Evolutionary conservation across 495 filamentous ascomycete species (phyloP), one percentile per base, ranked within the genome.

Genomic region (Penicillium bovifimosum): DNA sequence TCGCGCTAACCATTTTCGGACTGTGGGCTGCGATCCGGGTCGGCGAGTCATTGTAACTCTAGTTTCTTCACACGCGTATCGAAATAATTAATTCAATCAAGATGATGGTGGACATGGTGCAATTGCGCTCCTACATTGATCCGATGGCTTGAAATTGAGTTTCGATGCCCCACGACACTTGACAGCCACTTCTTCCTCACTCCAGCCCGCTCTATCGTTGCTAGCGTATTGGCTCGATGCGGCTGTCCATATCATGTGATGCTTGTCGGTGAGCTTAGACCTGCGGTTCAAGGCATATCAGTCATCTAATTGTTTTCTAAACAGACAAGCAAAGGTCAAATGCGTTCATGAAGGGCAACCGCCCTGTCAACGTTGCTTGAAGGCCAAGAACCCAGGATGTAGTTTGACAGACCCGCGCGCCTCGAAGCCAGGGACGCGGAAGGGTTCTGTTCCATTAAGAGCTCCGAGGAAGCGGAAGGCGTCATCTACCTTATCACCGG

Each of bases 181-280:
- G 28, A 27, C 29, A 10, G 48, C 29, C 29, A 32, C 16, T 41
- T 39, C 33, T 31, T 28, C n/a, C 32, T 31, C 18, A 45, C 24
- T 13, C 18, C 41, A 18, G 41, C 16, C 20, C 34, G 9, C 34
- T 46, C 39, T 28, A 33, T 27, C 41, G 16, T 43, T 43, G n/a
- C 26, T 34, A 20, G 39, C 24, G 29, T 50, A 34, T 33, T 42
- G 11, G 24, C 50, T 53, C 51, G 42, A 74, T 75, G 71, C 62
- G 71, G 24, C 55, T 75, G 34, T 75, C 71, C 28, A 69, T 72
- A 55, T 75, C 71, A 28, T 75, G 71, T 62, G 64, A 68, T 56
- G 57, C 56, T 49, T 75, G 71, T 56, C 67, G 71, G 70, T 73
- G 56, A 29, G 59, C 44, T 17, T 11, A 42, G 3, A 24, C 20